Conservation (phyloP, 2,329 filamentous ascomycete species). For the Cladosporium sphaerospermum region DNA sequence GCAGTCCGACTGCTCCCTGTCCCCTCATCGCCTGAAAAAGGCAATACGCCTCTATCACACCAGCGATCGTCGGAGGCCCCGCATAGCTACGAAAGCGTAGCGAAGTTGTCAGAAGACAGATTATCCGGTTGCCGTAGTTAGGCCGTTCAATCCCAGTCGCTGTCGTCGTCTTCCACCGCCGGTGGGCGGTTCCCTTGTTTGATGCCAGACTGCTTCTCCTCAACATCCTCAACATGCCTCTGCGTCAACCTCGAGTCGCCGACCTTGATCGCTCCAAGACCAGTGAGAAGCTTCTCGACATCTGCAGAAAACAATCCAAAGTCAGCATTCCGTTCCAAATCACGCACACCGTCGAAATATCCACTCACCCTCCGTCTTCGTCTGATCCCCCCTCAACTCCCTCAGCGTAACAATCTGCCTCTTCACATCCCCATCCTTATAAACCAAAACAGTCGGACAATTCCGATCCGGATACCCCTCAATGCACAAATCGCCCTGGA, state of each 20-base stretch:
- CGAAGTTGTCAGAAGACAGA: background rate
- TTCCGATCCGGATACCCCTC: slow-evolving; percentile 94
- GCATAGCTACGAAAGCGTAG: too few relatives aligned
- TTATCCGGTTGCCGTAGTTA: background rate
- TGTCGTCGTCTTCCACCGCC: slow-evolving; percentile 36
- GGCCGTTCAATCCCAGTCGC: slow-evolving; percentile 54
- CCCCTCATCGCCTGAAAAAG: too few relatives aligned
- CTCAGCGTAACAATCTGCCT: slow-evolving; percentile 86
- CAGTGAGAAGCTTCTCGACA: slow-evolving; percentile 73
- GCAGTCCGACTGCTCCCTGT: too few relatives aligned
- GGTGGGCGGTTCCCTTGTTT: slow-evolving; percentile 41
- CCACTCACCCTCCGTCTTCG: slow-evolving; percentile 58
- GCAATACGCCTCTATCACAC: too few relatives aligned
- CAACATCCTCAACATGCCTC: slow-evolving; percentile 54
- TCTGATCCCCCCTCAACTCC: slow-evolving; percentile 60
- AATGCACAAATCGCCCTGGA: slow-evolving; percentile 84
- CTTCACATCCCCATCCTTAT: slow-evolving; percentile 86
- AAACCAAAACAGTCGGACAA: slow-evolving; percentile 87
- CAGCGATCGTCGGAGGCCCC: too few relatives aligned
- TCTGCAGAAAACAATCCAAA: slow-evolving; percentile 39
- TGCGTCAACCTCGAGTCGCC: slow-evolving; percentile 71
- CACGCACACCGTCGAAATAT: slow-evolving; percentile 1
- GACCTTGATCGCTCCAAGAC: slow-evolving; percentile 70
- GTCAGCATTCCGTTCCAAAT: slow-evolving; percentile 1
- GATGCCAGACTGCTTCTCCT: slow-evolving; percentile 46